phyloP scores from a whole-genome alignment of 1,139 yeast species.

The Hyphopichia fennica region DNA sequence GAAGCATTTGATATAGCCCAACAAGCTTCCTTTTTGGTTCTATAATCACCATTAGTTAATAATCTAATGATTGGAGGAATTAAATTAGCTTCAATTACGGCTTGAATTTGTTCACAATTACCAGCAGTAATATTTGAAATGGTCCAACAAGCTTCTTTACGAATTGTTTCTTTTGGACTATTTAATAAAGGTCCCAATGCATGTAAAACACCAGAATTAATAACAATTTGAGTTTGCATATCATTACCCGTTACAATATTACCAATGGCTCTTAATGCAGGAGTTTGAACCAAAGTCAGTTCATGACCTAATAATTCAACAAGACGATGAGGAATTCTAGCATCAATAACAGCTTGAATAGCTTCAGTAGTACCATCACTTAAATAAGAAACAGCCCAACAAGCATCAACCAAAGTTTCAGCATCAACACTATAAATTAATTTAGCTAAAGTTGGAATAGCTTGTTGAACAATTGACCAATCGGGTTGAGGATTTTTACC shows the following conservation, averaged over 20 bases:
- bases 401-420: constrained; percentile 93
- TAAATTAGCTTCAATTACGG: constrained; percentile 91
- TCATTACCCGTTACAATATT: constrained; percentile 98
- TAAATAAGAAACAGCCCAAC: constrained; percentile 97
- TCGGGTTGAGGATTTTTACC: constrained; percentile 97
- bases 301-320: constrained; percentile 87
- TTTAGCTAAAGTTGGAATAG: constrained; percentile 90
- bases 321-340: constrained; percentile 89
- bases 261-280: constrained; percentile 96
- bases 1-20: constrained; percentile 99
- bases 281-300: constrained; percentile 88
- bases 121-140: constrained; percentile 98
- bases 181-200: constrained; percentile 79
- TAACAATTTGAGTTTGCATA: constrained; percentile 90
- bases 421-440: constrained; percentile 86
- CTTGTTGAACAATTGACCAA: constrained; percentile 83
- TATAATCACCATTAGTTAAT: constrained; percentile 82
- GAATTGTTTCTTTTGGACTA: constrained; percentile 86
- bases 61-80: constrained; percentile 90
- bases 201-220: constrained; percentile 87
- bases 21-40: constrained; percentile 97
- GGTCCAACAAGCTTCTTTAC: constrained; percentile 99
- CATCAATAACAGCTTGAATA: constrained; percentile 95
- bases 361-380: constrained; percentile 92
- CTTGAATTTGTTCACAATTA: constrained; percentile 91